Percentiles rank a stretch among this genome's conserved stretches.
Evolutionary conservation across 805 yeast species (phyloP).

Genomic region (Ascoidea tarda): DNA sequence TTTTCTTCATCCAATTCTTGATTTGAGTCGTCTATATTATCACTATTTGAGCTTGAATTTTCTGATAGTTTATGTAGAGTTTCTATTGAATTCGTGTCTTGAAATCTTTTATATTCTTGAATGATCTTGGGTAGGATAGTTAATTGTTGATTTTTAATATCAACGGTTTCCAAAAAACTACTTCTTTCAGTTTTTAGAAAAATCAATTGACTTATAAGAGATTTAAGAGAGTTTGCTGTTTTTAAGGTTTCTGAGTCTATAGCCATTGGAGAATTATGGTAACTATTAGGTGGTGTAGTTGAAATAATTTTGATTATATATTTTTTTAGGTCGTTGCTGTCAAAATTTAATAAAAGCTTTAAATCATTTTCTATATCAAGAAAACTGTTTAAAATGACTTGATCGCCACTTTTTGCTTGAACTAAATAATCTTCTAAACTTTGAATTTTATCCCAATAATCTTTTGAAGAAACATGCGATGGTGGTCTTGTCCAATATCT

Average conservation of each 20-base stretch:
- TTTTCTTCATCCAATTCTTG: constrained; percentile 5
- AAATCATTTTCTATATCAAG: constrained; percentile 32
- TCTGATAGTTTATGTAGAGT: not conserved
- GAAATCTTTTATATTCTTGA: constrained; percentile 25
- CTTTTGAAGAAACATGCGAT: constrained; percentile 30
- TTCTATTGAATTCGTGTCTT: not conserved
- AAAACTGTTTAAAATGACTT: constrained; percentile 31
- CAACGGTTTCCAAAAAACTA: constrained; percentile 26
- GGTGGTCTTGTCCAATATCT: constrained; percentile 36
- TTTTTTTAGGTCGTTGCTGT: constrained; percentile 13
- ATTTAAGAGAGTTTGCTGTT: constrained; percentile 22
- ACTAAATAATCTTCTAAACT: constrained; percentile 33
- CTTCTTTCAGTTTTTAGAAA: constrained; percentile 18
- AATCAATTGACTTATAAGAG: constrained; percentile 17
- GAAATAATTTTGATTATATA: constrained; percentile 19
- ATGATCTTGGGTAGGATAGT: constrained; percentile 40
- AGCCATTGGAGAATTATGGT: constrained; percentile 11
- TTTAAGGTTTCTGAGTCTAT: constrained; percentile 14
- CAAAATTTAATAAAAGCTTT: constrained; percentile 25
- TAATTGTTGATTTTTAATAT: constrained; percentile 29
- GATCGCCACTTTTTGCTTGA: constrained; percentile 53
- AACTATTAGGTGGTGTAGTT: constrained; percentile 19
- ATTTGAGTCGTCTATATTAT: constrained; percentile 14
- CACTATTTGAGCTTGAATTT: constrained; percentile 3
- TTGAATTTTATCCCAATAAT: constrained; percentile 23